A percentile compares a stretch with the other conserved stretches of the same genome.
Evolutionary conservation across 2,329 filamentous ascomycete species (phyloP).

Genomic region (Cercospora sp.): DNA sequence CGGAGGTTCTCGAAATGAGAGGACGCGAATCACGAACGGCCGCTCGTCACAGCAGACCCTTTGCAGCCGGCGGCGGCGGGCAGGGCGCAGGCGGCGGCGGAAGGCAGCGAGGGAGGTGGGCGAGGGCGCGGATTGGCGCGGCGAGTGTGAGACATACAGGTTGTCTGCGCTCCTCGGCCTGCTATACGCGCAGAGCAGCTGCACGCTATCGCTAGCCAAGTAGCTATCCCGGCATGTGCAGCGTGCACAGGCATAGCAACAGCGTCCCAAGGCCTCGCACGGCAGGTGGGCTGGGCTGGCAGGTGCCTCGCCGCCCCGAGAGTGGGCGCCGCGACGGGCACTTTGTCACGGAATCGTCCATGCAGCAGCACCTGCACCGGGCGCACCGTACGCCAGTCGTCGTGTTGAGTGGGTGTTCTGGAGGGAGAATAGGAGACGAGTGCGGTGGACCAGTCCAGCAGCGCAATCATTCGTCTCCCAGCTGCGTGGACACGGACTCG

Average conservation of each 20-base stretch:
- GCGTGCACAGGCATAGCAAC: constrained; percentile 9
- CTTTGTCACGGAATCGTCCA: background rate
- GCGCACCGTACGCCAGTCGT: background rate
- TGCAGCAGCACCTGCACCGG: constrained; percentile 12
- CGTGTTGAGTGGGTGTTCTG: background rate
- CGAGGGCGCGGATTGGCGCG: background rate
- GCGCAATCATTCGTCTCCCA: background rate
- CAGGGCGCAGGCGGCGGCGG: background rate
- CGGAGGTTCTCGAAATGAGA: background rate
- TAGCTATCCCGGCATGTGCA: constrained; percentile 8
- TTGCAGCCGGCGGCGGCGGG: background rate
- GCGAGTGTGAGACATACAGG: background rate
- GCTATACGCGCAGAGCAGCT: constrained; percentile 3
- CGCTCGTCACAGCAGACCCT: background rate
- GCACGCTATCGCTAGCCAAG: constrained; percentile 6
- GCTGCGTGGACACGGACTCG: background rate
- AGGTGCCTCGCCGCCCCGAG: background rate
- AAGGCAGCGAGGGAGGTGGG: background rate
- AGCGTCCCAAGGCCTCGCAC: constrained; percentile 1
- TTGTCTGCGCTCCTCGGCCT: background rate
- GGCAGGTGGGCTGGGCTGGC: constrained; percentile 7
- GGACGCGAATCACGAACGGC: background rate
- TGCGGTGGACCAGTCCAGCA: background rate
- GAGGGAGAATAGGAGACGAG: background rate
- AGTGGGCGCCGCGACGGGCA: background rate